Conservation (phyloP, 306 rosid species). For the Senna siamea region DNA sequence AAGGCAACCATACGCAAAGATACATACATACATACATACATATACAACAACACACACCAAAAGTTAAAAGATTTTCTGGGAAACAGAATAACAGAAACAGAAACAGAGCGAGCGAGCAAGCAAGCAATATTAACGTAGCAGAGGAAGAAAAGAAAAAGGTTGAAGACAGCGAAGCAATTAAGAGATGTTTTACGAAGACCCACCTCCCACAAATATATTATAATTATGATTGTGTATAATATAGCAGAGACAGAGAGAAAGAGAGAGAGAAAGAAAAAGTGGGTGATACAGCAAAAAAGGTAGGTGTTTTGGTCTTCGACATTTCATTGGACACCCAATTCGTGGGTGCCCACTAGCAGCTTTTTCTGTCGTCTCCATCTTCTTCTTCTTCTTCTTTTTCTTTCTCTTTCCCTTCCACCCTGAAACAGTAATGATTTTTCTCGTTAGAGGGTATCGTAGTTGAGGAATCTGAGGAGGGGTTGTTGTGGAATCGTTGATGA, state of each 20-base stretch:
- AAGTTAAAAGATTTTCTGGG: background rate
- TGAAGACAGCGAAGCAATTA: conserved; percentile 32
- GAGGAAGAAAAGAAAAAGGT: conserved; percentile 2
- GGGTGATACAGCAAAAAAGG: conserved; percentile 49
- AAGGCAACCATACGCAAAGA: background rate
- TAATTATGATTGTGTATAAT: conserved; percentile 12
- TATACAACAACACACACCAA: background rate
- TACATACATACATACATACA: background rate
- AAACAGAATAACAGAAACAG: conserved; percentile 37
- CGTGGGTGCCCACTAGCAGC: conserved; percentile 5
- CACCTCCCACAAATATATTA: conserved; percentile 44
- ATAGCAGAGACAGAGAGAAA: conserved; percentile 36
- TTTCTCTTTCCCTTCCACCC: conserved; percentile 36
- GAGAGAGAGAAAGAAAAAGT: background rate
- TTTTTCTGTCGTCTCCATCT: conserved; percentile 9
- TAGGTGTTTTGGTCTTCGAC: conserved; percentile 12
- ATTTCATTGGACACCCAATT: conserved; percentile 16
- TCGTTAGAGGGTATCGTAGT: conserved; percentile 62
- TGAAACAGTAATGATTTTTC: conserved; percentile 62
- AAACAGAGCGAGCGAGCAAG: conserved; percentile 20
- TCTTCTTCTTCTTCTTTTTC: background rate
- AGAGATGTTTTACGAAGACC: no score
- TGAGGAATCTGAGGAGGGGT: conserved; percentile 63
- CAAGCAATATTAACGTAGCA: conserved; percentile 14
- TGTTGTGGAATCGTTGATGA: conserved; percentile 25